Conservation (phyloP, 2,329 filamentous ascomycete species). For the Trichoderma brevicompactum region DNA sequence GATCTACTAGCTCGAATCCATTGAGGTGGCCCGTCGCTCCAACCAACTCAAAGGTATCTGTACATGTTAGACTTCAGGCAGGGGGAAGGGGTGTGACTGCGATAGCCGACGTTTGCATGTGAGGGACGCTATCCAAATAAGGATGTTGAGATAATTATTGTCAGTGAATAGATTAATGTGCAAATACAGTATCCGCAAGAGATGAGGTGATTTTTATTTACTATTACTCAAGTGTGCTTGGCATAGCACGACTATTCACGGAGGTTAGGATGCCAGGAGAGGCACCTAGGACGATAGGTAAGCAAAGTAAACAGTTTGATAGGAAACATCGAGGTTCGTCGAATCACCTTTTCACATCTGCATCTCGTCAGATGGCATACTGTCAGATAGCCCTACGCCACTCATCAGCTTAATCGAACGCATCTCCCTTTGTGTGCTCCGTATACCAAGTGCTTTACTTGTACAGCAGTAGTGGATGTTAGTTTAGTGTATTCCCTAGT, state of each 20-base stretch:
- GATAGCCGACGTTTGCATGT: not conserved
- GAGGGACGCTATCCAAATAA: conserved; percentile 5
- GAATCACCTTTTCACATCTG: no score
- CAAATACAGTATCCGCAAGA: conserved; percentile 4
- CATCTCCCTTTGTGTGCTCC: no score
- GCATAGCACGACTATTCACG: not conserved
- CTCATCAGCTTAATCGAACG: no score
- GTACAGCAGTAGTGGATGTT: no score
- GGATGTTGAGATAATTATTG: not conserved
- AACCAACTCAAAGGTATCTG: not conserved
- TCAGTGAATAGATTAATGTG: not conserved
- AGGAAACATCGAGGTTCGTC: no score
- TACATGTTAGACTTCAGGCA: not conserved
- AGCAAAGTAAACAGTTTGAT: not conserved
- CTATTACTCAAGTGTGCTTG: conserved; percentile 1
- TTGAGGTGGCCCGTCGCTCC: no score
- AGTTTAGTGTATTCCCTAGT: no score
- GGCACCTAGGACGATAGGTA: no score
- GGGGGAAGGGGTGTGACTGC: conserved; percentile 5
- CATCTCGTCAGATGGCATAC: no score
- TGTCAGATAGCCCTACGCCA: no score
- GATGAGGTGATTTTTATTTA: conserved; percentile 5
- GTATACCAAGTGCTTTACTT: no score
- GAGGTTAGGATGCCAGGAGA: not conserved
- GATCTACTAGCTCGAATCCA: not conserved